Evolutionary conservation across 768 basidiomycete genomes (phyloP).

Genomic region (Collybia nuda): DNA sequence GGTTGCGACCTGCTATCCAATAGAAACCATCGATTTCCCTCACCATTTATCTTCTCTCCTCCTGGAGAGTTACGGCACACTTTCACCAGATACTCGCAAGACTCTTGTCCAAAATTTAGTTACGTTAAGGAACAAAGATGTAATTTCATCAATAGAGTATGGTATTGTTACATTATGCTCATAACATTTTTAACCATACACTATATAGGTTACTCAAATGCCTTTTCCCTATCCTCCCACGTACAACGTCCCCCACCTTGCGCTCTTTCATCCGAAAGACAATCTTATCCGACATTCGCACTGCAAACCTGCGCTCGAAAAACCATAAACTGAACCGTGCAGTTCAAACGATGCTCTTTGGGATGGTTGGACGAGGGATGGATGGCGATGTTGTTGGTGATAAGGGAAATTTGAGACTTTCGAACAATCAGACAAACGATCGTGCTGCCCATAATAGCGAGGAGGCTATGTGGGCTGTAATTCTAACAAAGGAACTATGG

Average conservation of each 20-base stretch:
- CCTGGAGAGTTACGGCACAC: slow-evolving; percentile 71
- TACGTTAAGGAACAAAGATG: slow-evolving; percentile 89
- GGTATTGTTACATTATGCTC: slow-evolving; percentile 24
- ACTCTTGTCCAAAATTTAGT: slow-evolving; percentile 89
- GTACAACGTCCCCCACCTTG: slow-evolving; percentile 82
- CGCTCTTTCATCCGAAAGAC: slow-evolving; percentile 88
- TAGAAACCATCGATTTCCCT: slow-evolving; percentile 86
- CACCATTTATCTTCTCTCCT: slow-evolving; percentile 76
- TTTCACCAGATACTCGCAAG: slow-evolving; percentile 81
- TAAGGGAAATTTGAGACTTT: slow-evolving; percentile 70
- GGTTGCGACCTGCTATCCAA: slow-evolving; percentile 93
- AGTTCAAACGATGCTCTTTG: slow-evolving; percentile 93
- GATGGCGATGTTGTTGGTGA: slow-evolving; percentile 77
- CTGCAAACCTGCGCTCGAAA: slow-evolving; percentile 83
- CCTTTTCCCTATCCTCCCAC: slow-evolving; percentile 94
- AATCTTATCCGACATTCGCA: slow-evolving; percentile 90
- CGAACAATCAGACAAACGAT: slow-evolving; percentile 35
- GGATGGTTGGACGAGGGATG: slow-evolving; percentile 95
- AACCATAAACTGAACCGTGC: slow-evolving; percentile 97
- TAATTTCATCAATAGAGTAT: slow-evolving; percentile 90
- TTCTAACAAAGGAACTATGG: slow-evolving; percentile 93
- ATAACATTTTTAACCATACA: not conserved
- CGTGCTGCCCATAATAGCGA: slow-evolving; percentile 53
- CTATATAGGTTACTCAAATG: slow-evolving; percentile 74
- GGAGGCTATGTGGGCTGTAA: slow-evolving; percentile 97